phyloP scores from a whole-genome alignment of 2,329 filamentous ascomycete genomes.

The Trichoderma sp. region DNA sequence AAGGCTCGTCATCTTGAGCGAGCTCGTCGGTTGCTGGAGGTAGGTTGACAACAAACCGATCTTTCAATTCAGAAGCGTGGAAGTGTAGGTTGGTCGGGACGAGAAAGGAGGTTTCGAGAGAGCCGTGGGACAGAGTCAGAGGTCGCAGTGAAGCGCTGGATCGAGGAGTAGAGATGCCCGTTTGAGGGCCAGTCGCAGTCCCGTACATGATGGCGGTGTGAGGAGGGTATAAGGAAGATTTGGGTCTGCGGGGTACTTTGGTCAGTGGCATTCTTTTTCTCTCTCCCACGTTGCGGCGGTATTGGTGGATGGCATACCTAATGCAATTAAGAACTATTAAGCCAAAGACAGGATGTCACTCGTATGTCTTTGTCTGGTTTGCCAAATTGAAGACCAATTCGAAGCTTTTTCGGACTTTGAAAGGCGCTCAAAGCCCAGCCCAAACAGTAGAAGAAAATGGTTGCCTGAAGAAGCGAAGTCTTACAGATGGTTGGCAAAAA shows the following conservation, averaged over 20 bases:
- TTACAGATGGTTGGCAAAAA: conserved; percentile 26
- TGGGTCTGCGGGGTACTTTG: conserved; percentile 23
- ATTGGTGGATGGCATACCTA: not conserved
- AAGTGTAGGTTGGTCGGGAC: conserved; percentile 95
- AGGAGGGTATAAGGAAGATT: conserved; percentile 25
- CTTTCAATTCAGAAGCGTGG: conserved; percentile 91
- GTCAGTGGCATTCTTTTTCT: conserved; percentile 5
- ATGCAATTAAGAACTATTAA: conserved; percentile 16
- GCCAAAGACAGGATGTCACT: conserved; percentile 16
- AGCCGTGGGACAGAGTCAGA: conserved; percentile 86
- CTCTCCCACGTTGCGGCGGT: not conserved
- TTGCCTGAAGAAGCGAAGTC: conserved; percentile 24
- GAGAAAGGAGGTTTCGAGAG: conserved; percentile 93
- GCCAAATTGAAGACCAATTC: conserved; percentile 9
- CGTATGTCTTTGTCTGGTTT: conserved; percentile 7
- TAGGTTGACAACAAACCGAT: conserved; percentile 81
- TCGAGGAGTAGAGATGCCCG: conserved; percentile 94
- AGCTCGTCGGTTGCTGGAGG: conserved; percentile 94
- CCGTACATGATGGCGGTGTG: conserved; percentile 73
- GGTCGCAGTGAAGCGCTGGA: conserved; percentile 91
- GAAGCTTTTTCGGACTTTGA: not conserved
- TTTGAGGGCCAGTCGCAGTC: conserved; percentile 80
- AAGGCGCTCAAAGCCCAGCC: conserved; percentile 21
- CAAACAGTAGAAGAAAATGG: not conserved
- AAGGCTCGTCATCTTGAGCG: conserved; percentile 98